Evolutionary conservation across 108 stramenopile genomes (phyloP).

Genomic region (Heterococcus sp.): DNA sequence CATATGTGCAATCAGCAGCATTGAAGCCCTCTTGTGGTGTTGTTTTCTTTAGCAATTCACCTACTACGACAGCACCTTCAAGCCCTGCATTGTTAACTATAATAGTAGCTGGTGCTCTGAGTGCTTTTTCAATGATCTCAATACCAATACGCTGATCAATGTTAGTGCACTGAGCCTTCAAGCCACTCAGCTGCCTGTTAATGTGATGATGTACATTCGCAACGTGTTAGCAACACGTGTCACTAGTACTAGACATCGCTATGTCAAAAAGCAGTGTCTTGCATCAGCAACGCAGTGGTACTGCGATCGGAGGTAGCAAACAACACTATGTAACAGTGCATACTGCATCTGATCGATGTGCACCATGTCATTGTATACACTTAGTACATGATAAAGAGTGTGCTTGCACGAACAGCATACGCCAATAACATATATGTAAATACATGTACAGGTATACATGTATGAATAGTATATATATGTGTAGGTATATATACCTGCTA

Average conservation of each 20-base stretch:
- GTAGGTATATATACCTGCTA: constrained; percentile 80
- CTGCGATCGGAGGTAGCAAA: too few relatives aligned
- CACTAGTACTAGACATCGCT: too few relatives aligned
- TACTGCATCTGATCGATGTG: too few relatives aligned
- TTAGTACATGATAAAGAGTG: too few relatives aligned
- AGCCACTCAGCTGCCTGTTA: not conserved
- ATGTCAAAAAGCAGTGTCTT: too few relatives aligned
- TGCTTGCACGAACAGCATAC: too few relatives aligned
- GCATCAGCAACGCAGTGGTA: too few relatives aligned
- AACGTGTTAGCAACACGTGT: not conserved
- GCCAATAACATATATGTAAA: too few relatives aligned
- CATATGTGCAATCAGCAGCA: constrained; percentile 70
- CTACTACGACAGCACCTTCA: constrained; percentile 91
- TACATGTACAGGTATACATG: too few relatives aligned
- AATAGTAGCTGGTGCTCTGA: constrained; percentile 81
- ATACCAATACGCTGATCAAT: constrained; percentile 98
- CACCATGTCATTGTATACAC: too few relatives aligned
- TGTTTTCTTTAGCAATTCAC: constrained; percentile 76
- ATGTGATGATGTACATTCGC: not conserved
- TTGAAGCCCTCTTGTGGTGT: constrained; percentile 42
- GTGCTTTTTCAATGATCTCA: constrained; percentile 92
- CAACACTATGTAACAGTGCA: too few relatives aligned
- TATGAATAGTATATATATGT: too few relatives aligned
- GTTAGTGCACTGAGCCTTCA: constrained; percentile 64
- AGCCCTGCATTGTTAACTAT: constrained; percentile 94